Evolutionary conservation across 1,139 yeast species (phyloP).

Genomic region (Yamadazyma aaseri): DNA sequence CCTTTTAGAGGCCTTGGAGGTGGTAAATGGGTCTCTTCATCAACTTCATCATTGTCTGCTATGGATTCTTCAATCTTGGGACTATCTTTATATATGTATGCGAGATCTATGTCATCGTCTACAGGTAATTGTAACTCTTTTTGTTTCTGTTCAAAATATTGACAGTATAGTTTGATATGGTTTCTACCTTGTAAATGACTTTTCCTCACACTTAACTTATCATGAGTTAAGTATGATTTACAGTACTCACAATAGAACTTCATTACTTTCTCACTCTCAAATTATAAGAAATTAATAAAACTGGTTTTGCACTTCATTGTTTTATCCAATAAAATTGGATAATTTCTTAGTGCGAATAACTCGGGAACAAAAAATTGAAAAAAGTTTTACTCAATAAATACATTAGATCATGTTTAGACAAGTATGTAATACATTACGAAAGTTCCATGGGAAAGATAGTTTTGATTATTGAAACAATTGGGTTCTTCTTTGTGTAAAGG

Average conservation of each 20-base stretch:
- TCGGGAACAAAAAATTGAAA: slow-evolving; percentile 9
- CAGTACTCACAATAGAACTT: slow-evolving; percentile 86
- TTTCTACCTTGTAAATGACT: slow-evolving; percentile 80
- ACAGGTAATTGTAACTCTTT: slow-evolving; percentile 44
- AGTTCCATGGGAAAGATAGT: too few relatives aligned
- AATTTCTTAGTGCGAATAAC: slow-evolving; percentile 10
- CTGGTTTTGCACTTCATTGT: slow-evolving; percentile 1
- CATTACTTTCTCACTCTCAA: slow-evolving; percentile 7
- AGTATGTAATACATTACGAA: slow-evolving; percentile 16
- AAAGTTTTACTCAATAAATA: slow-evolving; percentile 4
- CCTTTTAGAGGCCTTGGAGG: slow-evolving; percentile 34
- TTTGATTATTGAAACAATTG: too few relatives aligned
- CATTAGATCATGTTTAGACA: slow-evolving; percentile 17
- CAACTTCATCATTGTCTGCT: slow-evolving; percentile 24
- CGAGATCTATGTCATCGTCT: slow-evolving; percentile 38
- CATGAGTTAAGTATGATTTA: slow-evolving; percentile 82
- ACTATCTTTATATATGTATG: slow-evolving; percentile 33
- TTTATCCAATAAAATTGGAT: slow-evolving; percentile 9
- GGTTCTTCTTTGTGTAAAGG: too few relatives aligned
- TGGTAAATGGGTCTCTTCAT: slow-evolving; percentile 24
- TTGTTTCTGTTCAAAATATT: slow-evolving; percentile 67
- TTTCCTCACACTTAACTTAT: slow-evolving; percentile 81
- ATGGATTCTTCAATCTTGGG: slow-evolving; percentile 39
- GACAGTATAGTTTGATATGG: slow-evolving; percentile 72
- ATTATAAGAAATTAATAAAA: not conserved